Evolutionary conservation across 768 basidiomycete genomes (phyloP), one percentile per base, ranked within the genome.

Genomic region (Suillus lakei): DNA sequence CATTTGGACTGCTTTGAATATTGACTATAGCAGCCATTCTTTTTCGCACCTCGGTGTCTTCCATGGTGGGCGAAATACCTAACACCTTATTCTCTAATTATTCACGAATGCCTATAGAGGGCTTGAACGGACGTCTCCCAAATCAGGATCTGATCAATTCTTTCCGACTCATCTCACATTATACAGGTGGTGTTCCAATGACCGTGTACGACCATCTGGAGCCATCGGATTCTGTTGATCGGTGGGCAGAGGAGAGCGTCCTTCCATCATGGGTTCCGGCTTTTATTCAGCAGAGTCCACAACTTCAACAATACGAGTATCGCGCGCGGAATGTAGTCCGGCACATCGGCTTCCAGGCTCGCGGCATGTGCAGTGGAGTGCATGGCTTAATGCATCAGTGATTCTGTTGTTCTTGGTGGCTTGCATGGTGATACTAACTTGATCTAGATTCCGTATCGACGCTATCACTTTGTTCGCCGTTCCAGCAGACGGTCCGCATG

Each of bases 11-110:
- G 95, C 95, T 13, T 78, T 99, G 54, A 92, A 92, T 70, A 87
- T 99, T 50, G 98, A 99, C 75, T 99, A 98, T 76, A 94, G 96
- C 1, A 93, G 95, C 0, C 97, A 99, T 77, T 98, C 96, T 0
- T 97, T 99, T 78, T 95, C 92, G 12, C 94, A 98, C 73, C 82
- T 99, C 2, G 97, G 98, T n/a, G 79, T 99, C 12, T 98, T 95
- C 79, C 93, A 91, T 76, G 97, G 97, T 95, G 21, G 62, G 89
- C 51, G 60, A 44, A 46, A 46, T 30, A 46, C 8, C 30, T 53
- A 61, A 44, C 38, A 1, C 60, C 12, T 41, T 34, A 36, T n/a
- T 44, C 28, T 34, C 34, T 58, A 48, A 36, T 39, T 43, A 41
- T 36, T 48, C 61, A 54, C 10, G 62, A 18, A 18, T 61, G 65